Base-by-base conservation (phyloP, 2,329 filamentous ascomycete genomes). In the Penicillium sumatraense region DNA sequence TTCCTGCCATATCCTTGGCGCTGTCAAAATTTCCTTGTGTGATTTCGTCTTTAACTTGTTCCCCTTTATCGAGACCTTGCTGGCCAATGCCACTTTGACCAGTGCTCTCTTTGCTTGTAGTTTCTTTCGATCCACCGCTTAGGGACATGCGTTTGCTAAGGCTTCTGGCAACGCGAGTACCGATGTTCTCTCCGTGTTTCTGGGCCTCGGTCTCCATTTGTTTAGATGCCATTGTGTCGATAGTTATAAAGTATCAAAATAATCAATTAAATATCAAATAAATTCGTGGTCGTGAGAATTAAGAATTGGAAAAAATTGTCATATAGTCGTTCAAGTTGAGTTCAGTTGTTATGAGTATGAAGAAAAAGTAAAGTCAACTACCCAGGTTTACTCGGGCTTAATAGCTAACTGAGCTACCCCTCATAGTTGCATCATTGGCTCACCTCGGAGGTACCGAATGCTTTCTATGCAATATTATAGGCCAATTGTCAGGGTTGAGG, bases 391-490 rank as follows among this genome's bases (percentile, higher is more conserved):
- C n/a, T 5, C 48, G 26, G 3, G 51, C 53, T 63, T 61, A 64
- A 54, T 54, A 58, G 56, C 42, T 29, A 41, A 45, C 42, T 29
- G 26, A 45, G 21, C 16, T 18, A 27, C 21, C 33, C 29, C 23
- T 44, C 38, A 14, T 14, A 26, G 57, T 66, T 65, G 61, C 63
- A 66, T 66, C 63, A 66, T 65, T 47, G 42, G 46, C 6, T 51
- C 9, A 44, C 5, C 21, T 63, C 48, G 44, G 57, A n/a, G 11
- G 31, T 54, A 11, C 57, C 51, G 49, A 54, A 13, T 31, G 11
- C 35, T 16, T 14, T 31, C 14, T 16, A 24, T 50, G 20, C 18
- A 27, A 13, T 51, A 33, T 20, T 46, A 50, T 46, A 40, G 40
- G 26, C 26, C 29, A 24, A 47, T 36, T 41, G 23, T 26, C 7